Evolutionary conservation across 129 eudicot species (phyloP).

Genomic region (Chrysanthemum seticuspe): DNA sequence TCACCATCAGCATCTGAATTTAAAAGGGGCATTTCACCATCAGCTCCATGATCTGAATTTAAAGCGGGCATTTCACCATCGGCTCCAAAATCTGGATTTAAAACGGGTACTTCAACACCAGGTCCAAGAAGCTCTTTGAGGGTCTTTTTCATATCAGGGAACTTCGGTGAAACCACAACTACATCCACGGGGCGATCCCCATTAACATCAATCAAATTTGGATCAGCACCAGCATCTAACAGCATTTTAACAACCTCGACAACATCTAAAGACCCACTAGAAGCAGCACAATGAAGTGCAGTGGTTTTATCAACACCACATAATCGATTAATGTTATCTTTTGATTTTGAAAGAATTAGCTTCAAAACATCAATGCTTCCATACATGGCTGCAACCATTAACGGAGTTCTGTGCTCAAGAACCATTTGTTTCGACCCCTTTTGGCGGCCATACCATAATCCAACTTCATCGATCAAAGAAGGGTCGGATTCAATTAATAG

Average conservation of each 20-base stretch:
- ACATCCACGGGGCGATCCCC: constrained; percentile 65
- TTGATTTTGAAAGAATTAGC: constrained; percentile 48
- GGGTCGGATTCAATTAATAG: constrained; percentile 39
- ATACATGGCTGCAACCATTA: constrained; percentile 81
- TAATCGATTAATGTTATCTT: constrained; percentile 51
- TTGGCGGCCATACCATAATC: constrained; percentile 80
- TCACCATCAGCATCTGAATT: not conserved
- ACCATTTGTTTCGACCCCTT: constrained; percentile 84
- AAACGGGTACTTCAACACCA: constrained; percentile 32
- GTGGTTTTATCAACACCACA: constrained; percentile 69
- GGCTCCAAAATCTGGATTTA: constrained; percentile 34
- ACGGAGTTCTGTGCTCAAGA: constrained; percentile 66
- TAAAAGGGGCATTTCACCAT: not conserved
- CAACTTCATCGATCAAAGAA: constrained; percentile 59
- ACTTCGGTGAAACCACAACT: constrained; percentile 51
- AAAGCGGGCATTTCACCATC: not conserved
- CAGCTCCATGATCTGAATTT: constrained; percentile 8
- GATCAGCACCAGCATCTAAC: constrained; percentile 65
- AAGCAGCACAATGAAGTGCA: constrained; percentile 86
- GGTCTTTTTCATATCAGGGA: constrained; percentile 35
- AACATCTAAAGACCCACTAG: constrained; percentile 67
- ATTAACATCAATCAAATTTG: constrained; percentile 50
- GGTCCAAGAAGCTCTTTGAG: constrained; percentile 58
- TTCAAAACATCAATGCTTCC: constrained; percentile 69
- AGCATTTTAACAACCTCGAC: constrained; percentile 48